Evolutionary conservation across 371 early-diverging fungal genomes (phyloP), one percentile per base, ranked within the genome.

Genomic region (Mucor plumbeus): DNA sequence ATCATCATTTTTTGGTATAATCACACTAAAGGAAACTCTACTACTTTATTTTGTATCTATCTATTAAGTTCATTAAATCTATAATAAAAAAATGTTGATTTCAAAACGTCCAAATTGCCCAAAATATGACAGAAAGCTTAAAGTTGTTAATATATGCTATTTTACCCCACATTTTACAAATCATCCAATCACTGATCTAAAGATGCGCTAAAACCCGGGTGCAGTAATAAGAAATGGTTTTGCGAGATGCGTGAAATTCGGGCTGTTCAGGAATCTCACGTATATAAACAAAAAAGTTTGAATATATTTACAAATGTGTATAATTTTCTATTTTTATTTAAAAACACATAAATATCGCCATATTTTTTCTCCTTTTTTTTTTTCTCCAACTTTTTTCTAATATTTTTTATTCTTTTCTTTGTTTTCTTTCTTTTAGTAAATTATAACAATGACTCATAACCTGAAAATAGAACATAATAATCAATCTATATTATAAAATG

Each of bases 271-370:
- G 53, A 53, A 53, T 53, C 53, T 31, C 53, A 53, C 53, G 53
- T 53, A 17, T 11, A 53, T 53, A 26, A 11, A 26, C 53, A 53
- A 31, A 44, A 17, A 44, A 44, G 17, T 26, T 10, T 53, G 53
- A 53, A 53, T 53, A 53, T 53, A 53, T 53, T 21, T 53, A 53
- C 53, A 53, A 53, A 53, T 53, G 53, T 31, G 21, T 53, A 21
- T 53, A 26, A 26, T 53, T 53, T 31, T 53, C 31, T 53, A 13
- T 21, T 26, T 53, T 21, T 26, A 17, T 53, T 53, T 5, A 26
- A 53, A 53, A 53, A 26, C 31, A 53, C 53, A 53, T 53, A 21
- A 53, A 44, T 44, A 44, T 44, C 44, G 44, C 44, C 19, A n/a
- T 44, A 17, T 17, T 17, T 44, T 44, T 44, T 8, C 8, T 0